A percentile compares a stretch with the other conserved stretches of the same genome.
Conservation (phyloP, 1,284 basidiomycete species). For the Salmacisia buchloeana region DNA sequence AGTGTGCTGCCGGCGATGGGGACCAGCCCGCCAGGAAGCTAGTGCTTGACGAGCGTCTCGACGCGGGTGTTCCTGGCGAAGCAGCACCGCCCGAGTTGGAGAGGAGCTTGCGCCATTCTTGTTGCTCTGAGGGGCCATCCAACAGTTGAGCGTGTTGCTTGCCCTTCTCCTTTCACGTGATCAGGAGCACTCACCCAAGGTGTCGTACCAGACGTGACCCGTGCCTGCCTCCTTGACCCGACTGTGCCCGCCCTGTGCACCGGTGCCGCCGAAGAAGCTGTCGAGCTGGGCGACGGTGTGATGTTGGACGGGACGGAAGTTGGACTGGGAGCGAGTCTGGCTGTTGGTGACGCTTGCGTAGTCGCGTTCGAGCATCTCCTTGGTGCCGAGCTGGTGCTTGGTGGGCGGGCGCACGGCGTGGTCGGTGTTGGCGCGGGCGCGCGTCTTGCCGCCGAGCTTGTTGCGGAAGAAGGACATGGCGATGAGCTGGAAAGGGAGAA, state of each 20-base stretch:
- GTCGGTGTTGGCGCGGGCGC: no score
- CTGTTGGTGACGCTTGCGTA: not conserved
- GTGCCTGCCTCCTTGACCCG: not conserved
- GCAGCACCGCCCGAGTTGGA: no score
- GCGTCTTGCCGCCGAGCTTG: no score
- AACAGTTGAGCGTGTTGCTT: not conserved
- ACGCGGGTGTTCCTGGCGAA: not conserved
- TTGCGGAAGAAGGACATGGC: no score
- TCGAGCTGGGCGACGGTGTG: slow-evolving; percentile 2
- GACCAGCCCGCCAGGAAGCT: not conserved
- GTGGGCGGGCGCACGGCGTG: no score
- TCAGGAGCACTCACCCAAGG: not conserved
- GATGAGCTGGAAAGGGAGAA: no score
- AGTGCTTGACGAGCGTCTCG: not conserved
- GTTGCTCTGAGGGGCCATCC: not conserved
- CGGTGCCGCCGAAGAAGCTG: not conserved
- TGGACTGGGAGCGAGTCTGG: not conserved
- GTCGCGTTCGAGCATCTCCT: not conserved
- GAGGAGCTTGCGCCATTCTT: slow-evolving; percentile 1
- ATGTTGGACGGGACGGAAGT: not conserved
- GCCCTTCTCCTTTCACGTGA: not conserved
- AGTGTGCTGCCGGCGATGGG: not conserved
- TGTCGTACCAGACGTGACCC: slow-evolving; percentile 5
- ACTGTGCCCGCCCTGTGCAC: not conserved
- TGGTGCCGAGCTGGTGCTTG: no score